Conservation (phyloP, 805 yeast genomes). For the Blastobotrys mokoenaii region DNA sequence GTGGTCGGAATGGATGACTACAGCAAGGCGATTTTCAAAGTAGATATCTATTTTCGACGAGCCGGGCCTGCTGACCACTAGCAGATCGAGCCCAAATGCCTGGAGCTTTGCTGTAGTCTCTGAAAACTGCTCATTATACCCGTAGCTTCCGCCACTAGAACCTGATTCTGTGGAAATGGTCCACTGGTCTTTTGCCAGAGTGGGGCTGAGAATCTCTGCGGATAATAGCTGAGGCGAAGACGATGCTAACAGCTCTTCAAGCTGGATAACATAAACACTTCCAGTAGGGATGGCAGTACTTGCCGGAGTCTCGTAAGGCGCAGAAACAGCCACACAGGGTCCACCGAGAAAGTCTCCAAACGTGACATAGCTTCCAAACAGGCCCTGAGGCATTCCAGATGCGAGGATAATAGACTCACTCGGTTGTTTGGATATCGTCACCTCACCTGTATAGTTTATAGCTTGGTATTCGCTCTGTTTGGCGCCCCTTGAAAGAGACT, state of each 20-base stretch:
- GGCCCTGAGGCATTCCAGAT: conserved; percentile 24
- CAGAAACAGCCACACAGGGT: conserved; percentile 41
- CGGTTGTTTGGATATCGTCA: no score
- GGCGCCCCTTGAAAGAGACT: no score
- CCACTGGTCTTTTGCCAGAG: conserved; percentile 5
- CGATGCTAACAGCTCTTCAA: no score
- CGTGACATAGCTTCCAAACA: conserved; percentile 41
- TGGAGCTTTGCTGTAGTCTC: conserved; percentile 27
- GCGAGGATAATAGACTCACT: conserved; percentile 10
- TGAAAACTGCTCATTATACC: conserved; percentile 37
- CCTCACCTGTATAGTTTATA: no score
- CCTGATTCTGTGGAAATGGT: neutral
- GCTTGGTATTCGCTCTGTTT: no score
- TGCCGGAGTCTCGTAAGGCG: conserved; percentile 34
- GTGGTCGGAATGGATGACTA: conserved; percentile 23
- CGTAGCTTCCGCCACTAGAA: conserved; percentile 2
- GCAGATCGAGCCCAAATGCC: conserved; percentile 27
- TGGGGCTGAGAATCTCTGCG: no score
- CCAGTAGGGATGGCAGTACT: conserved; percentile 10
- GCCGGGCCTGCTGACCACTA: conserved; percentile 49
- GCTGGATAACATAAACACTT: conserved; percentile 15
- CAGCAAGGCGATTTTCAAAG: conserved; percentile 18
- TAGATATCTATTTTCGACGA: conserved; percentile 35
- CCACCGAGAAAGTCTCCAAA: conserved; percentile 35
- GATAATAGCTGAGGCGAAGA: no score